These are phyloP conservation scores for Deinandra increscens DNA, from an alignment of 129 eudicot species.

Conservation along the genomic window DNA sequence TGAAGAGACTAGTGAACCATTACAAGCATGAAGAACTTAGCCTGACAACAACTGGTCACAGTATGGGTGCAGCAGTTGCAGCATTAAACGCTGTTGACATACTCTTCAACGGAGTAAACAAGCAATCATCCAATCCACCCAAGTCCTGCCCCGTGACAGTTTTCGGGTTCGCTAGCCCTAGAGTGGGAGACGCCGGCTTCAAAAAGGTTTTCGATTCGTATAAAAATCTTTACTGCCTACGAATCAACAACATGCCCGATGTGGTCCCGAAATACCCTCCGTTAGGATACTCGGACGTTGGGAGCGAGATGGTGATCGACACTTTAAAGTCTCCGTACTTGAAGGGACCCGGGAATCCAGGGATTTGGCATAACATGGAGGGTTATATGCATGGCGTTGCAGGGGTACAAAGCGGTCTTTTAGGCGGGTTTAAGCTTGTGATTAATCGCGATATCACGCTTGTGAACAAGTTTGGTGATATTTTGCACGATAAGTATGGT, in stretches of 20 bases:
- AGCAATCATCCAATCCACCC: conserved; percentile 27
- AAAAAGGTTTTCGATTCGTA: conserved; percentile 8
- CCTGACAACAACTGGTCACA: conserved; percentile 73
- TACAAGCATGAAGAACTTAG: conserved; percentile 72
- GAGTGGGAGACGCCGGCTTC: conserved; percentile 58
- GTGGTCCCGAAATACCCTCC: conserved; percentile 54
- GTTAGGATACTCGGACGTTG: conserved; percentile 57
- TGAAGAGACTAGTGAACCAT: conserved; percentile 55
- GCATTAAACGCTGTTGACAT: conserved; percentile 72
- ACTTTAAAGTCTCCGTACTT: conserved; percentile 50
- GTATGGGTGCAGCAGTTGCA: conserved; percentile 75
- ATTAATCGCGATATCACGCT: conserved; percentile 52
- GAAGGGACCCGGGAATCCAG: conserved; percentile 48
- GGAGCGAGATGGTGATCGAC: conserved; percentile 50
- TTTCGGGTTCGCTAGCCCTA: conserved; percentile 63
- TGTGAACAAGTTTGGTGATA: conserved; percentile 48
- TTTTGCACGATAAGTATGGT: conserved; percentile 49
- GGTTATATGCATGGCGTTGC: conserved; percentile 77
- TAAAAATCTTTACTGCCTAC: conserved; percentile 37
- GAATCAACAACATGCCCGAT: conserved; percentile 45
- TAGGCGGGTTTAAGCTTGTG: conserved; percentile 59
- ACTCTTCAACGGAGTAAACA: conserved; percentile 48
- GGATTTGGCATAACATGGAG: conserved; percentile 67
- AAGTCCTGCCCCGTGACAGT: conserved; percentile 61
- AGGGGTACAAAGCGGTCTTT: conserved; percentile 44